Percentiles rank a stretch among this genome's conserved stretches.
phyloP scores from a whole-genome alignment of 2,329 filamentous ascomycete species.

The Cercospora berteroae region DNA sequence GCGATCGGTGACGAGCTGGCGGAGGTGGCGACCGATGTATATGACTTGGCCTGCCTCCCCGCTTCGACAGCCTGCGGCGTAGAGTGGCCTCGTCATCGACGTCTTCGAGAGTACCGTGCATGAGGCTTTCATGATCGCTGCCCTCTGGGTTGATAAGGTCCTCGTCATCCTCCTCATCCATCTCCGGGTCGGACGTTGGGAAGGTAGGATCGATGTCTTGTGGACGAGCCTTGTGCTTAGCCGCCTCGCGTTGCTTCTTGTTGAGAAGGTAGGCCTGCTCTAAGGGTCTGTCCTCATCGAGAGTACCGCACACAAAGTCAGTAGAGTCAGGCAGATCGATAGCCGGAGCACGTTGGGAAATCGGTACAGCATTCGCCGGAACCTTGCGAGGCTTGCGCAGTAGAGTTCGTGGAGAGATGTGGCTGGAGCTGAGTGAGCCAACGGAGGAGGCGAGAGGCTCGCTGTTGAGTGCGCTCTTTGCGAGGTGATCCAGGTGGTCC shows the following conservation, averaged over 20 bases:
- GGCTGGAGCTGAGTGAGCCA: conserved; percentile 48
- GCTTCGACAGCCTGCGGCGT: conserved; percentile 39
- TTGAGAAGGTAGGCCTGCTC: conserved; percentile 90
- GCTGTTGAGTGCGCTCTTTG: conserved; percentile 46
- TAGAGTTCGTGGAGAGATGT: conserved; percentile 16
- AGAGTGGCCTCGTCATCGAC: conserved; percentile 38
- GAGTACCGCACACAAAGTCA: conserved; percentile 96
- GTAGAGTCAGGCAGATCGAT: conserved; percentile 94
- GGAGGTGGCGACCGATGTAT: conserved; percentile 37
- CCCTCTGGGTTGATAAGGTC: conserved; percentile 58
- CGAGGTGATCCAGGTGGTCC: conserved; percentile 50
- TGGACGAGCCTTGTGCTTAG: conserved; percentile 79
- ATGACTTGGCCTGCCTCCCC: conserved; percentile 20
- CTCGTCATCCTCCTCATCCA: conserved; percentile 71
- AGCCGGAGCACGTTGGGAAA: conserved; percentile 26
- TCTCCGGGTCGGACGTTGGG: conserved; percentile 87
- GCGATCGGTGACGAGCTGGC: conserved; percentile 38
- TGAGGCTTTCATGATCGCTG: conserved; percentile 63
- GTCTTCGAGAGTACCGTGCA: conserved; percentile 56
- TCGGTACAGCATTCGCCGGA: conserved; percentile 42
- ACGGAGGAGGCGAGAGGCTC: conserved; percentile 55
- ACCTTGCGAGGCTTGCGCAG: conserved; percentile 18
- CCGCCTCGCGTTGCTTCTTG: conserved; percentile 74
- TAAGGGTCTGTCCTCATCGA: conserved; percentile 92
- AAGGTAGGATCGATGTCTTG: conserved; percentile 98